phyloP scores from a whole-genome alignment of 352 stramenopile species.

The Globisporangium solare region DNA sequence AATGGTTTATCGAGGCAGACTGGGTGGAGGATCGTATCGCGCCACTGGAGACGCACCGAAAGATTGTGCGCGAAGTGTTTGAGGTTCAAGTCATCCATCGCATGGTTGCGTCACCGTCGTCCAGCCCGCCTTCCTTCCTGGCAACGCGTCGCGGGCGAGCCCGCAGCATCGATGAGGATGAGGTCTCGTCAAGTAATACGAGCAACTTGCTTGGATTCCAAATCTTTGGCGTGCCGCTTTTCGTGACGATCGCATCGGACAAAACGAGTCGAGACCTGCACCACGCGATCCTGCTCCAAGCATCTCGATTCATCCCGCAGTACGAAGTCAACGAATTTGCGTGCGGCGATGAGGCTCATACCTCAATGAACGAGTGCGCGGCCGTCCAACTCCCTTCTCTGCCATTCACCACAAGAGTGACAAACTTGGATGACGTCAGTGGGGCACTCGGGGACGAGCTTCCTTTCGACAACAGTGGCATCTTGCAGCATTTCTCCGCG shows the following conservation, averaged over 20 bases:
- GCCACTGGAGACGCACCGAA: slow-evolving; percentile 35
- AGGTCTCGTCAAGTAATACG: slow-evolving; percentile 13
- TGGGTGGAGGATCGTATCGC: slow-evolving; percentile 51
- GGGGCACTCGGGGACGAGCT: slow-evolving; percentile 31
- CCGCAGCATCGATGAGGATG: slow-evolving; percentile 4
- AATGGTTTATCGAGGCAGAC: slow-evolving; percentile 56
- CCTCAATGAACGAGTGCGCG: slow-evolving; percentile 7
- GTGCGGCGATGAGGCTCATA: background rate
- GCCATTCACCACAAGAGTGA: slow-evolving; percentile 50
- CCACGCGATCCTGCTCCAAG: slow-evolving; percentile 57
- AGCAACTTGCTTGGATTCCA: slow-evolving; percentile 26
- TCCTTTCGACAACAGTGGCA: slow-evolving; percentile 38
- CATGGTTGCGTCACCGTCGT: slow-evolving; percentile 16
- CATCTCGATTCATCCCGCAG: slow-evolving; percentile 41
- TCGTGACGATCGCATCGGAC: slow-evolving; percentile 72
- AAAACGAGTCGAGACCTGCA: slow-evolving; percentile 62
- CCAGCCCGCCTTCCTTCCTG: slow-evolving; percentile 6
- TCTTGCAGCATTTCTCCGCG: slow-evolving; percentile 72
- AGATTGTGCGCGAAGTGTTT: slow-evolving; percentile 52
- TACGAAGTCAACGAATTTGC: slow-evolving; percentile 13
- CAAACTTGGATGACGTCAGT: slow-evolving; percentile 55
- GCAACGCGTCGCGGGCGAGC: background rate
- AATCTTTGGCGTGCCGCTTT: slow-evolving; percentile 63
- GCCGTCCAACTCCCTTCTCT: slow-evolving; percentile 10
- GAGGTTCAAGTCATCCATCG: slow-evolving; percentile 78